Conservation (phyloP, 805 yeast species). For the Saturnispora saitoi region DNA sequence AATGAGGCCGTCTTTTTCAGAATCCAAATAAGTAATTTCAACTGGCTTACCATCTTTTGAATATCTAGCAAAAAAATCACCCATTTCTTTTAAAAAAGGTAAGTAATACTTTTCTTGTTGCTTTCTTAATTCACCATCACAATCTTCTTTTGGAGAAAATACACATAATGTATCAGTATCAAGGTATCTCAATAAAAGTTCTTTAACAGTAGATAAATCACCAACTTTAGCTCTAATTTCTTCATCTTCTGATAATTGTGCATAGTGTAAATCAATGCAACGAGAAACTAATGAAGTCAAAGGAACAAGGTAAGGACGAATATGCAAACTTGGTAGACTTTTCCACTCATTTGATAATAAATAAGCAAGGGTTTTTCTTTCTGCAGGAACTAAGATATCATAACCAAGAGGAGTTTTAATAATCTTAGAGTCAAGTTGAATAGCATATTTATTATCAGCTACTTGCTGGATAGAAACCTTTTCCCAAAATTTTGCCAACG, state of each 20-base stretch:
- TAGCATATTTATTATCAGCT: constrained; percentile 31
- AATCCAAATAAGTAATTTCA: constrained; percentile 55
- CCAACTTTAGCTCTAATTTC: constrained; percentile 56
- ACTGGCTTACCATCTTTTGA: constrained; percentile 27
- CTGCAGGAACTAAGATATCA: constrained; percentile 52
- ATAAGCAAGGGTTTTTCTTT: constrained; percentile 57
- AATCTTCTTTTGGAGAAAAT: constrained; percentile 72
- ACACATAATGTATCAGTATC: constrained; percentile 93
- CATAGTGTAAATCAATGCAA: constrained; percentile 62
- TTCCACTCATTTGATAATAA: constrained; percentile 86
- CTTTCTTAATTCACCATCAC: constrained; percentile 69
- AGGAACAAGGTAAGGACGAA: constrained; percentile 76
- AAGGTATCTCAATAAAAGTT: constrained; percentile 64
- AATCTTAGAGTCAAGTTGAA: constrained; percentile 67
- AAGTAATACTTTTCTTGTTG: constrained; percentile 74
- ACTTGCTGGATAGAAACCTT: constrained; percentile 39
- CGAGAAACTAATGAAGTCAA: constrained; percentile 82
- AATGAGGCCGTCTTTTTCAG: constrained; percentile 70
- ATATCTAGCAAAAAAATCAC: constrained; percentile 42
- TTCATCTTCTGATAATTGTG: constrained; percentile 32
- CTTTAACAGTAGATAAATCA: constrained; percentile 45
- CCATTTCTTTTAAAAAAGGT: constrained; percentile 65
- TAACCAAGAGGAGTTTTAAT: constrained; percentile 80
- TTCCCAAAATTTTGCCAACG: constrained; percentile 75
- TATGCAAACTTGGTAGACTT: constrained; percentile 51